Evolutionary conservation across 805 yeast species (phyloP).

Genomic region (Pichia rugopelliculosa): DNA sequence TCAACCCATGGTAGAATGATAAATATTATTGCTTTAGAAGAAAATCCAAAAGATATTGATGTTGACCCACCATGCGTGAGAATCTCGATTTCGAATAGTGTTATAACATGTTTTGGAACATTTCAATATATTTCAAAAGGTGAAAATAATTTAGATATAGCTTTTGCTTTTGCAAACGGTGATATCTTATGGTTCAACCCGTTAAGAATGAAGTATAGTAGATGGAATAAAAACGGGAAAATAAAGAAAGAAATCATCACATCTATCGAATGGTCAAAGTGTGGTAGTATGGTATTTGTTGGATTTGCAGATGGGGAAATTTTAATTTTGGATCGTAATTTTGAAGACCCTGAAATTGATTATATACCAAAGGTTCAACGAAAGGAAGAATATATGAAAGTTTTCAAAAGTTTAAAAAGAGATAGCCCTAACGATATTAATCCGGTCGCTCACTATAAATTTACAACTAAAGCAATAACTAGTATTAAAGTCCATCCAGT

Average conservation of each 20-base stretch:
- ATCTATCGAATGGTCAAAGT: slow-evolving; percentile 40
- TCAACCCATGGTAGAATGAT: slow-evolving; percentile 44
- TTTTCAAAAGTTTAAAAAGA: slow-evolving; percentile 13
- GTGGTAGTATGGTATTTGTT: slow-evolving; percentile 43
- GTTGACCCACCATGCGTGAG: slow-evolving; percentile 38
- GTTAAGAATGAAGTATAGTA: slow-evolving; percentile 37
- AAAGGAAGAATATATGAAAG: slow-evolving; percentile 31
- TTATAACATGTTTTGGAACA: slow-evolving; percentile 34
- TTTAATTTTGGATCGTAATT: slow-evolving; percentile 41
- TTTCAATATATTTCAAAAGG: slow-evolving; percentile 23
- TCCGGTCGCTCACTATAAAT: slow-evolving; percentile 55
- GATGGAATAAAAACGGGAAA: slow-evolving; percentile 45
- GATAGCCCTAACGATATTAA: slow-evolving; percentile 14
- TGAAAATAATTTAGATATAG: slow-evolving; percentile 40
- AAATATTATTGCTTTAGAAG: slow-evolving; percentile 37
- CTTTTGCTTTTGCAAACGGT: slow-evolving; percentile 61
- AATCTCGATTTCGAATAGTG: slow-evolving; percentile 31
- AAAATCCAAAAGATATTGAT: slow-evolving; percentile 34
- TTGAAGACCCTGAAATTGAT: slow-evolving; percentile 36
- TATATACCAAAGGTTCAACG: slow-evolving; percentile 18
- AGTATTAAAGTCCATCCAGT: slow-evolving; percentile 37
- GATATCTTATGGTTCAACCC: slow-evolving; percentile 58
- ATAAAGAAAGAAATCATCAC: slow-evolving; percentile 36
- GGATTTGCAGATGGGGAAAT: slow-evolving; percentile 62
- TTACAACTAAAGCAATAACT: slow-evolving; percentile 56